phyloP scores from a whole-genome alignment of 2,329 filamentous ascomycete species.

The Clarireedia homoeocarpa region DNA sequence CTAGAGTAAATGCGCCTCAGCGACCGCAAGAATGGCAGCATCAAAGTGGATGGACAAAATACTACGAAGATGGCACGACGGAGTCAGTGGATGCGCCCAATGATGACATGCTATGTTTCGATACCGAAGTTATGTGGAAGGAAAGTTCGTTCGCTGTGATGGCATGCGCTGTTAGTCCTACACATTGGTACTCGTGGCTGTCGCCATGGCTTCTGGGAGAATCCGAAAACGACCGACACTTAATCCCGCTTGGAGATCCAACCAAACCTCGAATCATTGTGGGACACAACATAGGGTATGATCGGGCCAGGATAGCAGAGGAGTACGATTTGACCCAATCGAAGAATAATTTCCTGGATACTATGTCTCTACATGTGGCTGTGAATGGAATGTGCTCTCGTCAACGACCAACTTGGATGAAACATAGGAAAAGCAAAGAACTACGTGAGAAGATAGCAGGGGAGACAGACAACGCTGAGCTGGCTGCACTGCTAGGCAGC shows the following conservation, averaged over 20 bases:
- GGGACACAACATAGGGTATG: constrained; percentile 94
- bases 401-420: constrained; percentile 95
- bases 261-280: constrained; percentile 68
- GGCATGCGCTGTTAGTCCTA: constrained; percentile 86
- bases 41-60: constrained; percentile 90
- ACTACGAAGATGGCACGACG: constrained; percentile 64
- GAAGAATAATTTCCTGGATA: constrained; percentile 83
- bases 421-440: constrained; percentile 85
- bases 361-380: constrained; percentile 95
- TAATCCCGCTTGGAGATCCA: constrained; percentile 81
- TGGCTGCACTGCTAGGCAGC: constrained; percentile 63
- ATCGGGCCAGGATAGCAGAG: constrained; percentile 78
- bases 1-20: constrained; percentile 49
- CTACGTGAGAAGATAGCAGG: constrained; percentile 70
- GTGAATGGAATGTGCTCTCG: constrained; percentile 99
- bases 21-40: constrained; percentile 65
- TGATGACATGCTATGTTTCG: constrained; percentile 79
- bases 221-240: constrained; percentile 65
- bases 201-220: constrained; percentile 92
- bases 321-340: constrained; percentile 83
- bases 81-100: constrained; percentile 70
- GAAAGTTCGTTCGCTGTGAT: constrained; percentile 89
- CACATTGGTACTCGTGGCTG: constrained; percentile 94
- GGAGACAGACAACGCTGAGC: constrained; percentile 61
- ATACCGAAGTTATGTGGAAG: constrained; percentile 96